Evolutionary conservation across 768 basidiomycete species (phyloP), one percentile per base, ranked within the genome.

Genomic region (Boletus subcaerulescens): DNA sequence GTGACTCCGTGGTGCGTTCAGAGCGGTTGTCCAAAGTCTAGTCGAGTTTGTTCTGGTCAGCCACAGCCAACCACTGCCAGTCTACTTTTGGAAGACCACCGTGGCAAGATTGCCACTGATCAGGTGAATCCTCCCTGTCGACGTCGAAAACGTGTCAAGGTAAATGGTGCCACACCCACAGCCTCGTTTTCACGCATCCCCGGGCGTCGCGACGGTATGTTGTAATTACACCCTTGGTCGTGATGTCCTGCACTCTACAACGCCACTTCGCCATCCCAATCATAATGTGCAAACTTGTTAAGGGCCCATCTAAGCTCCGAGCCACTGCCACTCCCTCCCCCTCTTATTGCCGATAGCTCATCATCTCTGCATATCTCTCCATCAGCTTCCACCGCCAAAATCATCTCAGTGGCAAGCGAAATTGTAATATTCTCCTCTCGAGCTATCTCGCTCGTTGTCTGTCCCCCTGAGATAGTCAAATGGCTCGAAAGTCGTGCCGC

Each of bases 331-430:
- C 71, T 71, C 12, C 76, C 72, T 17, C 76, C 76, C 40, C 78
- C 70, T 53, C 49, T 66, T 44, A 72, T 65, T 45, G 62, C 66
- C 51, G 70, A 71, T 9, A 50, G 12, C 29, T 57, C 81, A 55
- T 93, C 91, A 68, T 97, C 95, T 63, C 92, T 77, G 60, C 87
- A 86, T 13, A 96, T 73, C 52, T 78, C 78, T 0, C 86, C 89
- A 36, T 82, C 83, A 17, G 68, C 69, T 75, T 96, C 94, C 3
- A 88, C 83, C 52, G 80, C 83, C 42, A 77, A 76, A 26, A 97
- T 73, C 85, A 98, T 85, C 67, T 96, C 93, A 51, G 76, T 76
- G 7, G 84, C 81, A 51, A 98, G 76, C 12, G 84, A 85, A 15
- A 92, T 80, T 3, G 88, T 82, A 20, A 98, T 73, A 1, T 73